Base-by-base conservation (phyloP, 768 basidiomycete species). In the Suillus weaverae region DNA sequence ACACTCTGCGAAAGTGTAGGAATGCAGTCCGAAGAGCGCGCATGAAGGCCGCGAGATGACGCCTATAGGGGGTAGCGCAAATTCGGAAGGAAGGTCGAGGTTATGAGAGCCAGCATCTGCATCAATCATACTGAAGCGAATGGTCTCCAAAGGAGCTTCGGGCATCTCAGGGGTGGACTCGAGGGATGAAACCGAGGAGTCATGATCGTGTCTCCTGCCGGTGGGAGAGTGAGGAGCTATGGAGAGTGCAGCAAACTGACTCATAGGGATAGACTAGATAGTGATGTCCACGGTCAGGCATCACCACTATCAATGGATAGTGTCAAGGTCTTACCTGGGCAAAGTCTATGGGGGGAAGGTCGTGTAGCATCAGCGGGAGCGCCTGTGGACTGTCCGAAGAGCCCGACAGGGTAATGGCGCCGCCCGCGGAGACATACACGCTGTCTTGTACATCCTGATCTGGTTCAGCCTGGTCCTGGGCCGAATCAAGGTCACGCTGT, bases 141-240 rank as follows among this genome's bases (percentile, higher is more conserved):
- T 62, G 57, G 74, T 76, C 38, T 82, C 82, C 55, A 84, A 74
- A 18, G 77, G 73, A 18, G 76, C 71, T 60, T 77, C 74, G 13
- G 73, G 53, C 5, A 80, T 63, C 70, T 86, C 85, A 22, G 86
- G 85, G 3, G 85, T 84, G n/a, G 88, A 88, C 68, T 86, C 84
- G 53, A 83, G 67, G 10, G 86, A 87, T 9, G 84, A 85, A n/a
- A 78, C 73, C 13, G 86, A 81, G 7, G 84, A 82, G 67, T 83
- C 79, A 30, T 78, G 80, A 51, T 74, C 71, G 67, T 79, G 78
- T 60, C 77, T 76, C 68, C 76, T 73, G 50, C 80, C 78, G 51
- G 75, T 75, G 26, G 86, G 86, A 39, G 85, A 84, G 67, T 80
- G 76, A 35, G 87, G 85, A 13, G 83, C 77, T 62, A 89, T 79